Evolutionary conservation across 2,329 filamentous ascomycete species (phyloP), one percentile per base, ranked within the genome.

Genomic region (Chaetomium strumarium): DNA sequence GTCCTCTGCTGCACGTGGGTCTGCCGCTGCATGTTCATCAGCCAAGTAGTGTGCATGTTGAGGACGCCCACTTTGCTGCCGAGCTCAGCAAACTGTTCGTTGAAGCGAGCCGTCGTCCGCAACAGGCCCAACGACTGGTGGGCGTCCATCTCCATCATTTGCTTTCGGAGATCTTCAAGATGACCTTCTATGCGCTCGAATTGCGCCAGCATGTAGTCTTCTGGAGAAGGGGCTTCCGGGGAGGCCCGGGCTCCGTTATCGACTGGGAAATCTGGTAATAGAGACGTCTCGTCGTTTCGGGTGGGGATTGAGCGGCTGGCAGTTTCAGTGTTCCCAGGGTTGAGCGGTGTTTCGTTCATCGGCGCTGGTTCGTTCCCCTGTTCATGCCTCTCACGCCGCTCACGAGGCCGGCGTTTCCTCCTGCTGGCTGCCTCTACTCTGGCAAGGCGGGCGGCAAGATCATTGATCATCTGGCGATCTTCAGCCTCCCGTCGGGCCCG

Each of bases 11-110:
- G 58, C 6, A 51, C 47, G 1, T 56, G 46, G 34, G 39, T 58
- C 36, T 61, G 60, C 38, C 63, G 57, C 52, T 65, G 63, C 29
- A 64, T 71, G 55, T 77, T 79, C 64, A 81, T 73, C 29, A 81
- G 70, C 77, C 77, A 81, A 52, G 77, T 76, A 41, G 81, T 75
- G 57, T 82, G 78, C 78, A 81, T 81, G 49, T 75, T 74, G 40
- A 82, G 72, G 60, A 80, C 76, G 46, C 78, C 79, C 55, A 80
- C 69, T 58, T 75, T 80, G 66, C 76, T 80, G 40, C 75, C 71
- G 39, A 81, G 69, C 63, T 84, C 81, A 4, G 76, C 75, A n/a
- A 84, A 73, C 64, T 83, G 79, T 53, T 84, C 80, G 52, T 81
- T 79, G 55, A 84, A 76, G 8, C 77, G 79, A 61, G 81, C 74